phyloP scores from a whole-genome alignment of 1,284 basidiomycete species.

The Sphagnurus paluster region DNA sequence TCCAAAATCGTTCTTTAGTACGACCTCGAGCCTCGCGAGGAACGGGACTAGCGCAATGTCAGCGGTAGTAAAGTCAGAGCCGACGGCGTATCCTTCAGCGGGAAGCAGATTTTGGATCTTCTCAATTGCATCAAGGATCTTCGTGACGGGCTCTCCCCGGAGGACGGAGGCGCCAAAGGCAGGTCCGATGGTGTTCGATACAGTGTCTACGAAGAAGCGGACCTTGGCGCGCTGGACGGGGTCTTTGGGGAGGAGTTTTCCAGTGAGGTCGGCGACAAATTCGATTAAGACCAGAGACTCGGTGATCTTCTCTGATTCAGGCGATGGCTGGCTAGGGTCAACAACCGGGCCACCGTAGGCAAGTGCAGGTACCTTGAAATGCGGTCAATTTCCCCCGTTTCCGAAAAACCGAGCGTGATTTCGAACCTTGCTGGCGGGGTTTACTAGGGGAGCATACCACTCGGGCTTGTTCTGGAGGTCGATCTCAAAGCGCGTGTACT shows the following conservation, averaged over 20 bases:
- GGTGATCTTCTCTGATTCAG: conserved; percentile 56
- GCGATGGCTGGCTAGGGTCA: conserved; percentile 51
- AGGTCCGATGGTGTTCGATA: conserved; percentile 44
- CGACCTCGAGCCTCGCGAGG: conserved; percentile 41
- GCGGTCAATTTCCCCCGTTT: background rate
- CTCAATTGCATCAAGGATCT: conserved; percentile 39
- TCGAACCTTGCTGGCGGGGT: conserved; percentile 59
- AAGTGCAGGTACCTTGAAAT: conserved; percentile 50
- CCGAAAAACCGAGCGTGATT: background rate
- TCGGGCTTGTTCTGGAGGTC: conserved; percentile 63
- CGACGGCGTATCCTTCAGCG: conserved; percentile 39
- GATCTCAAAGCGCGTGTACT: conserved; percentile 51
- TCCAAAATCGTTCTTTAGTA: conserved; percentile 46
- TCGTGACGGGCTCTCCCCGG: conserved; percentile 42
- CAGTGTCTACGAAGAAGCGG: conserved; percentile 59
- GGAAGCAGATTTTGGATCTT: conserved; percentile 45
- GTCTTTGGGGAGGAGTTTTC: conserved; percentile 49
- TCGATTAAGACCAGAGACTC: conserved; percentile 66
- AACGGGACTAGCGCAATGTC: conserved; percentile 55
- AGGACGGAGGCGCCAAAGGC: conserved; percentile 34
- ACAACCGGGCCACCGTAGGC: conserved; percentile 59
- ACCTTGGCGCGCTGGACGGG: conserved; percentile 55
- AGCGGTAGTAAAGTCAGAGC: conserved; percentile 51
- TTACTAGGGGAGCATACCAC: conserved; percentile 63
- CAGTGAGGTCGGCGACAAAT: conserved; percentile 58